Evolutionary conservation across 179 eudicot genomes (phyloP).

Genomic region (Silene coronaria): DNA sequence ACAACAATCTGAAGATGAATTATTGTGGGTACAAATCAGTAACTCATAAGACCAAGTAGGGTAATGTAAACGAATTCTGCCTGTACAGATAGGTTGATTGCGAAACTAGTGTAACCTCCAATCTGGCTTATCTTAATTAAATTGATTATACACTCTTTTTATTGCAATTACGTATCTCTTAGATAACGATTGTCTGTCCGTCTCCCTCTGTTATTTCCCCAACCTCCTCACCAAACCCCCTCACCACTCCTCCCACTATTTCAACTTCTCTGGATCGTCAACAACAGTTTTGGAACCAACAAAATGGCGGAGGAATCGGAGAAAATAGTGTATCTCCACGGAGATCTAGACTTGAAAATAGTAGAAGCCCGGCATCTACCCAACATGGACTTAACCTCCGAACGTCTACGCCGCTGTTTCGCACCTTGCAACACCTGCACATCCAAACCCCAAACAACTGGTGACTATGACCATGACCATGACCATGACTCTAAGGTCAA

Average conservation of each 20-base stretch:
- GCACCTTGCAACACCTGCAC: constrained; percentile 42
- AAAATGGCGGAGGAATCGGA: constrained; percentile 35
- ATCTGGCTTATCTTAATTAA: background rate
- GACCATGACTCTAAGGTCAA: constrained; percentile 13
- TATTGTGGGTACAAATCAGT: too few species aligned
- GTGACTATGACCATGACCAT: too few species aligned
- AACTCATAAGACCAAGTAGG: too few species aligned
- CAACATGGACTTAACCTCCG: constrained; percentile 64
- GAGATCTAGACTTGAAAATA: constrained; percentile 56
- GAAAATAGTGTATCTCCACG: constrained; percentile 46
- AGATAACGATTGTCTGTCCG: background rate
- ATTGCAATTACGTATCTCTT: too few species aligned
- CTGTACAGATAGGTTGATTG: background rate
- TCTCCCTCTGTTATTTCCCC: background rate
- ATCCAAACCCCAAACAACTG: background rate
- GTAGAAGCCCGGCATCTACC: constrained; percentile 57
- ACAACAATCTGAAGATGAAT: too few species aligned
- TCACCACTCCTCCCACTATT: background rate
- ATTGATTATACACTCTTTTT: too few species aligned
- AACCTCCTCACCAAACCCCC: background rate
- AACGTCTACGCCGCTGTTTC: constrained; percentile 62
- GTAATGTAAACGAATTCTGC: too few species aligned
- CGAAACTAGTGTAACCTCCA: background rate
- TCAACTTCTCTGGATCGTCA: background rate
- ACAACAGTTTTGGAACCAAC: background rate